Evolutionary conservation across 78 protist genomes (phyloP).

Genomic region (Emiliania huxleyi): DNA sequence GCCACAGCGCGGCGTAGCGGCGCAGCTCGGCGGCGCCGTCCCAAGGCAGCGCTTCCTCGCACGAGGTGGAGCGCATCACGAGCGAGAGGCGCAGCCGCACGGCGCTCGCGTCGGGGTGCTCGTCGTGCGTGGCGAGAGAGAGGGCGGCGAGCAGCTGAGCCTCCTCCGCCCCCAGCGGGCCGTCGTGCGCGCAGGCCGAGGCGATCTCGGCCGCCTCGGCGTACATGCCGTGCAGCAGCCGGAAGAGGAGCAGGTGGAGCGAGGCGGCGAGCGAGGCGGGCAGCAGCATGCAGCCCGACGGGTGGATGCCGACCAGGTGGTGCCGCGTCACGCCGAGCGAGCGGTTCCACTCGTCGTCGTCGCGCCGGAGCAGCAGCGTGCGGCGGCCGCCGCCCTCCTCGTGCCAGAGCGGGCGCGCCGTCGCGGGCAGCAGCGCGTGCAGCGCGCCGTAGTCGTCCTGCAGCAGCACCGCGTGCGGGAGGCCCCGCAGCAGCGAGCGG

Average conservation of each 20-base stretch:
- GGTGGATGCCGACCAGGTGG: not conserved
- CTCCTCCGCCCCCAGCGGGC: not conserved
- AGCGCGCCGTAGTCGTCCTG: not conserved
- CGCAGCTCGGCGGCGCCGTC: not conserved
- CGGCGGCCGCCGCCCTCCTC: not conserved
- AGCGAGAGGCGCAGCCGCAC: slow-evolving; percentile 43
- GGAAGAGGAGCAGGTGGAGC: not conserved
- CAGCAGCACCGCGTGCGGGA: slow-evolving; percentile 1
- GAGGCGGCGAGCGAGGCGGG: not conserved
- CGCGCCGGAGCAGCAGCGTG: not conserved
- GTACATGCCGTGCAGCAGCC: not conserved
- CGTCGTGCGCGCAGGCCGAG: not conserved
- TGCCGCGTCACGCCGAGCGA: not conserved
- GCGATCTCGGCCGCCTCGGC: not conserved
- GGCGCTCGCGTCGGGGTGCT: slow-evolving; percentile 60
- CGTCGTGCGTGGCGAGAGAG: not conserved
- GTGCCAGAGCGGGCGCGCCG: not conserved
- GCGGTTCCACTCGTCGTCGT: not conserved
- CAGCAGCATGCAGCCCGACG: not conserved
- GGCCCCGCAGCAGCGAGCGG: not conserved
- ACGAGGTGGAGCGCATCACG: not conserved
- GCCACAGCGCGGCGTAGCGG: not conserved
- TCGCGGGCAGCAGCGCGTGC: not conserved
- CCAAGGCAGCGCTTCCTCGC: slow-evolving; percentile 24
- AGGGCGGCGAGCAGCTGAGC: not conserved